phyloP scores from a whole-genome alignment of 169 alveolate species.

The Perkinsus chesapeaki region DNA sequence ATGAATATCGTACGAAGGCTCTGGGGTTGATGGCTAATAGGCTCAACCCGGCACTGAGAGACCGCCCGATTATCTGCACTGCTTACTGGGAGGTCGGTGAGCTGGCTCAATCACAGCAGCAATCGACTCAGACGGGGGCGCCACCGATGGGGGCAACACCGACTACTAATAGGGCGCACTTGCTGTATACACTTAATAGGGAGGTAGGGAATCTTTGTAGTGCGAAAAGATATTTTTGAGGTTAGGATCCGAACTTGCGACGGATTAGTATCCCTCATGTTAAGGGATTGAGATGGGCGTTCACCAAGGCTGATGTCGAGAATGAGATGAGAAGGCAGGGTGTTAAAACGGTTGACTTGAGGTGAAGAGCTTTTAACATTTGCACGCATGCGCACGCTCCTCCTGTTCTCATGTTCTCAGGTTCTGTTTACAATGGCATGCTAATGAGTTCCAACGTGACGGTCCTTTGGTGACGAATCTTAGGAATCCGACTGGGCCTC shows the following conservation, averaged over 20 bases:
- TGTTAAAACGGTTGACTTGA: not conserved
- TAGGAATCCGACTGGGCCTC: not conserved
- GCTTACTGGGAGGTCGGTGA: not conserved
- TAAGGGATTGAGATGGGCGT: slow-evolving; percentile 1
- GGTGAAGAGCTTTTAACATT: too few relatives aligned
- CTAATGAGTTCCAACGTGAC: not conserved
- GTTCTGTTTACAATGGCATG: not conserved
- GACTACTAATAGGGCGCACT: not conserved
- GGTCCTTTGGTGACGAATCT: not conserved
- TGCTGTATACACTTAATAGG: not conserved
- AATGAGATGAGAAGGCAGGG: not conserved
- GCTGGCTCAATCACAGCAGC: not conserved
- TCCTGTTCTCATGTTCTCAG: too few relatives aligned
- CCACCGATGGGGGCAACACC: not conserved
- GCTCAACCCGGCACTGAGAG: slow-evolving; percentile 7
- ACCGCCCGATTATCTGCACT: not conserved
- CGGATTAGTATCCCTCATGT: not conserved
- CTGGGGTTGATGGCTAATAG: slow-evolving; percentile 10
- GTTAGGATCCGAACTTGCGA: not conserved
- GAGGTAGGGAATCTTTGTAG: not conserved
- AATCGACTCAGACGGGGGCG: not conserved
- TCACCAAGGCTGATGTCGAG: not conserved
- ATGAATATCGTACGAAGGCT: slow-evolving; percentile 3
- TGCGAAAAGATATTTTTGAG: not conserved
- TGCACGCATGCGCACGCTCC: too few relatives aligned